phyloP scores from a whole-genome alignment of 2,329 filamentous ascomycete genomes.

The Epichloe festucae region DNA sequence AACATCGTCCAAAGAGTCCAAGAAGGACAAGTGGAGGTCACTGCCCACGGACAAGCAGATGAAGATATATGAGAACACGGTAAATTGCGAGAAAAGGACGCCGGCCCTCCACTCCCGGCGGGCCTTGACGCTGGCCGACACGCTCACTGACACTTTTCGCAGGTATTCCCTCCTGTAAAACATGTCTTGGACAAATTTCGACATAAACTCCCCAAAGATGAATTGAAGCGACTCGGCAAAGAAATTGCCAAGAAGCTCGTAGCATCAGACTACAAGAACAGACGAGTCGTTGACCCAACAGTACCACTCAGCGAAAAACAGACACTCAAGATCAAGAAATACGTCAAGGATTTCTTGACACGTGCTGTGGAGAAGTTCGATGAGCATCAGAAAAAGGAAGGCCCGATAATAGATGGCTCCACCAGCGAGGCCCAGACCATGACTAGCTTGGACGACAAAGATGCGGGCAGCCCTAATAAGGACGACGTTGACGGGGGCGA shows the following conservation, averaged over 20 bases:
- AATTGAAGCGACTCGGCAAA: conserved; percentile 49
- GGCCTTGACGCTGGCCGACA: too few species aligned
- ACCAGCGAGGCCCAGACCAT: conserved; percentile 1
- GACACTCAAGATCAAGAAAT: conserved; percentile 68
- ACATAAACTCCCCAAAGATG: conserved; percentile 73
- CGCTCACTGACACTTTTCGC: background rate
- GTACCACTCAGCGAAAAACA: conserved; percentile 59
- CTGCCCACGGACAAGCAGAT: conserved; percentile 74
- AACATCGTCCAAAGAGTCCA: conserved; percentile 42
- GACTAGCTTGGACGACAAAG: background rate
- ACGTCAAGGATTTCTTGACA: conserved; percentile 75
- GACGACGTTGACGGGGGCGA: conserved; percentile 4
- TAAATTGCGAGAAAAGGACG: conserved; percentile 30
- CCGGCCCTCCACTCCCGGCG: too few species aligned
- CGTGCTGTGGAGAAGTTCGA: conserved; percentile 68
- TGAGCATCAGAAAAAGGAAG: conserved; percentile 50
- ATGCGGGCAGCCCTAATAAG: background rate
- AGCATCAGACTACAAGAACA: conserved; percentile 80
- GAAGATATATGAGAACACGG: conserved; percentile 89
- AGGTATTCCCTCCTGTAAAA: conserved; percentile 79
- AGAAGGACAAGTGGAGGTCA: conserved; percentile 58
- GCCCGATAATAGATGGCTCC: conserved; percentile 1
- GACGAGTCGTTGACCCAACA: conserved; percentile 71
- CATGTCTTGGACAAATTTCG: conserved; percentile 78
- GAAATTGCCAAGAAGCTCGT: conserved; percentile 79